Conservation (phyloP, 2,329 filamentous ascomycete genomes). For the Monosporascus ibericus region DNA sequence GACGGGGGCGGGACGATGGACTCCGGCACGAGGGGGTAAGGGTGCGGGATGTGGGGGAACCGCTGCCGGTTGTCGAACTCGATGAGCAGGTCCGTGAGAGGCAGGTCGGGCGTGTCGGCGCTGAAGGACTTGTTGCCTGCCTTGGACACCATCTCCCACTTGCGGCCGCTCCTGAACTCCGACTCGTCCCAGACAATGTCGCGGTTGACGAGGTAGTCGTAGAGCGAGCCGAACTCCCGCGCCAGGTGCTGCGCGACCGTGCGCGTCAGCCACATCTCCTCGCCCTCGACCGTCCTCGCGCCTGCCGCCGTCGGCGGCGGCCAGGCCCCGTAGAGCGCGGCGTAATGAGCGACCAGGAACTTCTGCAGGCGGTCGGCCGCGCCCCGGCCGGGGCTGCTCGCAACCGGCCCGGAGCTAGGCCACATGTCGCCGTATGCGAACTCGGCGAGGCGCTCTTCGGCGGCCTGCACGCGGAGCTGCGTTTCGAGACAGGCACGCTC, state of each 20-base stretch:
- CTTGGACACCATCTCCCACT: slow-evolving; percentile 56
- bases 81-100: slow-evolving; percentile 60
- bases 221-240: slow-evolving; percentile 60
- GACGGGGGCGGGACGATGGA: slow-evolving; percentile 34
- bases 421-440: slow-evolving; percentile 61
- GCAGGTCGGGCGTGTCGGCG: slow-evolving; percentile 47
- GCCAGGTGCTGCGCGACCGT: slow-evolving; percentile 52
- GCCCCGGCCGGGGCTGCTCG: slow-evolving; percentile 36
- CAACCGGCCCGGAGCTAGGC: slow-evolving; percentile 32
- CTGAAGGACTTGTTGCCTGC: slow-evolving; percentile 40
- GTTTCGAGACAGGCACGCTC: slow-evolving; percentile 57
- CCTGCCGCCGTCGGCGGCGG: slow-evolving; percentile 38
- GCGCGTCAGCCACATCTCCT: slow-evolving; percentile 56
- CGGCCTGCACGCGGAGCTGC: slow-evolving; percentile 55
- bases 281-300: slow-evolving; percentile 26
- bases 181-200: slow-evolving; percentile 60
- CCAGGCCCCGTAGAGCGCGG: slow-evolving; percentile 53
- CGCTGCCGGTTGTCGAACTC: slow-evolving; percentile 57
- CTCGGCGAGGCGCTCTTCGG: slow-evolving; percentile 52
- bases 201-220: slow-evolving; percentile 65
- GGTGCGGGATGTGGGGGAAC: slow-evolving; percentile 61
- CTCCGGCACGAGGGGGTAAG: slow-evolving; percentile 59
- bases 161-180: slow-evolving; percentile 54
- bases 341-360: slow-evolving; percentile 56
- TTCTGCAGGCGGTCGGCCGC: slow-evolving; percentile 54